Evolutionary conservation across 345 rosid species (phyloP).

Genomic region (Pelargonium nanum): DNA sequence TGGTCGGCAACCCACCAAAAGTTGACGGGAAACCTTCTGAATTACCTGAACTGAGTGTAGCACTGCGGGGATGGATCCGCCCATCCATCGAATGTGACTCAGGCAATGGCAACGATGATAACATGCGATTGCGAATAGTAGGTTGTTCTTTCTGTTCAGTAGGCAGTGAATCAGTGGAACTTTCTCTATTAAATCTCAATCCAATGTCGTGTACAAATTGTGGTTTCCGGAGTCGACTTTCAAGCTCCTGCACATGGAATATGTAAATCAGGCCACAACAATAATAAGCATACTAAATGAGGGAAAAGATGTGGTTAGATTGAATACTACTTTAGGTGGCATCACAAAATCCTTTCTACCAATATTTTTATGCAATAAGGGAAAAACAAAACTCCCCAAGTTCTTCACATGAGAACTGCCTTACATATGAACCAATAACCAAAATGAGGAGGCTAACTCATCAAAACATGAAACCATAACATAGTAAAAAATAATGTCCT

Average conservation of each 20-base stretch:
- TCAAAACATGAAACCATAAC: background rate
- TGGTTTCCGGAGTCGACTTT: conserved; percentile 34
- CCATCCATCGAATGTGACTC: conserved; percentile 31
- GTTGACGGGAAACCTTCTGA: conserved; percentile 41
- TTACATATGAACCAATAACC: background rate
- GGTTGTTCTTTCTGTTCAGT: conserved; percentile 46
- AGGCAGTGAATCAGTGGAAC: conserved; percentile 31
- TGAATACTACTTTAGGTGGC: background rate
- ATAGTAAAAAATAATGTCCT: background rate
- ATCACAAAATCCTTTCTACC: background rate
- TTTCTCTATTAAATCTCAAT: conserved; percentile 37
- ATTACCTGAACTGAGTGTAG: conserved; percentile 18
- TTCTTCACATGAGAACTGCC: background rate
- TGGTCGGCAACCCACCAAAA: conserved; percentile 24
- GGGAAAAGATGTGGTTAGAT: background rate
- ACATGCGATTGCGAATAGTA: conserved; percentile 24
- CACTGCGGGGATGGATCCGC: conserved; percentile 17
- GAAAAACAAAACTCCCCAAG: background rate
- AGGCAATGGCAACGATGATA: conserved; percentile 31
- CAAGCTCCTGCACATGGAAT: conserved; percentile 46
- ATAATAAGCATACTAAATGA: too few relatives aligned
- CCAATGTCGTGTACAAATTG: conserved; percentile 25
- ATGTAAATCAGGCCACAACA: conserved; percentile 5
- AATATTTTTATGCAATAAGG: background rate
- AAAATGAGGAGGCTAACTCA: background rate